These are phyloP conservation scores for Leishmania amazonensis DNA, from an alignment of 208 protist species.

Conservation along the genomic window DNA sequence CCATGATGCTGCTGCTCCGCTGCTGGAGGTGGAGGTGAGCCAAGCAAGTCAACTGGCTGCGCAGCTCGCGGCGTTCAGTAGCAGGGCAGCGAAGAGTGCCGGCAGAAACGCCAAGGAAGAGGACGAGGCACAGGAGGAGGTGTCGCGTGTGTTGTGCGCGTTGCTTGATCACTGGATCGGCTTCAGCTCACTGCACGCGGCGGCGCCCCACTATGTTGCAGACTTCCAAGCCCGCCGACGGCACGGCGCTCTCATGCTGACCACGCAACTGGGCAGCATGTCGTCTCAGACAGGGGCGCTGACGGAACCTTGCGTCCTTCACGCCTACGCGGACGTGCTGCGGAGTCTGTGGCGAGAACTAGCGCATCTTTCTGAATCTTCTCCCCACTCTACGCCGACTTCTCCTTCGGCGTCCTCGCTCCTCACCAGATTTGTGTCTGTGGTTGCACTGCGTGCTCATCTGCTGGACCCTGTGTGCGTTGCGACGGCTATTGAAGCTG, in stretches of 20 bases:
- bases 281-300: conserved; percentile 5
- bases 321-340: conserved; percentile 17
- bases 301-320: conserved; percentile 18
- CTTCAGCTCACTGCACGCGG: conserved; percentile 15
- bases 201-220: neutral
- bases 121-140: neutral
- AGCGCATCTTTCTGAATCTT: neutral
- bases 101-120: neutral
- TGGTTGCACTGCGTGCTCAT: conserved; percentile 1
- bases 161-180: conserved; percentile 17
- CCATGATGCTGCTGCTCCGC: conserved; percentile 12
- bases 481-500: conserved; percentile 3
- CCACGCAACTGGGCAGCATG: neutral
- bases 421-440: neutral
- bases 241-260: neutral
- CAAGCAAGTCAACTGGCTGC: conserved; percentile 11
- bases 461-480: conserved; percentile 3
- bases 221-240: conserved; percentile 3
- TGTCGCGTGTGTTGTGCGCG: neutral
- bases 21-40: conserved; percentile 29
- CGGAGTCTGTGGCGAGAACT: conserved; percentile 12
- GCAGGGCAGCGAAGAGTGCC: neutral
- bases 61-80: conserved; percentile 10
- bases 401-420: neutral
- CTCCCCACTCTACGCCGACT: neutral